Percentiles rank a stretch among this genome's conserved stretches.
Conservation (phyloP, 345 rosid species). For the Ceriops decandra region DNA sequence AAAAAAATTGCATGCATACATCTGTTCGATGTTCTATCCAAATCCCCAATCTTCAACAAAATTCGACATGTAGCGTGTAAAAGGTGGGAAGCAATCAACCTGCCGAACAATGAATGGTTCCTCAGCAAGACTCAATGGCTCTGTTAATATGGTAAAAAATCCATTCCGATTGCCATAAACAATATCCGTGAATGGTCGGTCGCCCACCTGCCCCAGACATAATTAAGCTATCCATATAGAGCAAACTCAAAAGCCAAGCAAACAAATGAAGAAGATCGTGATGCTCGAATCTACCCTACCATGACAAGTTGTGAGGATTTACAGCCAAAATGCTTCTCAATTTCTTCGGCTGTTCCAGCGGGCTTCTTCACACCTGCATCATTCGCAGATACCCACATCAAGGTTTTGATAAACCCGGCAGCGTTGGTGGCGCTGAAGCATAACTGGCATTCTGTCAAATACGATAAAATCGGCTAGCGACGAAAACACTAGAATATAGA, state of each 20-base stretch:
- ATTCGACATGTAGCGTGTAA: neutral
- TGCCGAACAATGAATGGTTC: constrained; percentile 95
- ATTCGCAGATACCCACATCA: constrained; percentile 13
- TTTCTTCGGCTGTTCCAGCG: constrained; percentile 88
- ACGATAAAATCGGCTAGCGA: too few relatives aligned
- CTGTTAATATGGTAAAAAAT: constrained; percentile 69
- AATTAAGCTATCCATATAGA: constrained; percentile 13
- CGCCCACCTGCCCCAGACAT: constrained; percentile 69
- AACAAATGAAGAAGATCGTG: constrained; percentile 10
- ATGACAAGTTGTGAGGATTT: constrained; percentile 72
- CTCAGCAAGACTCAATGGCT: constrained; percentile 69
- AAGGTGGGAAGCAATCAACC: constrained; percentile 43
- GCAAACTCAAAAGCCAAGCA: neutral
- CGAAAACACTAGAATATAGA: too few relatives aligned
- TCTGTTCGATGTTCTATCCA: too few relatives aligned
- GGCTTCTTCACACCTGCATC: constrained; percentile 81
- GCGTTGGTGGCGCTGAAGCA: neutral
- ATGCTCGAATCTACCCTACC: constrained; percentile 33
- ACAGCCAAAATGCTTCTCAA: constrained; percentile 93
- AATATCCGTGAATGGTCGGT: constrained; percentile 89
- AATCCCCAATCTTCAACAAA: too few relatives aligned
- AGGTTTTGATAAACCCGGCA: constrained; percentile 3
- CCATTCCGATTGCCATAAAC: constrained; percentile 88
- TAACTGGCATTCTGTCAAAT: neutral
- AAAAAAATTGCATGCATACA: too few relatives aligned